Evolutionary conservation across 2,329 filamentous ascomycete genomes (phyloP).

Genomic region (Xylariales sp.): DNA sequence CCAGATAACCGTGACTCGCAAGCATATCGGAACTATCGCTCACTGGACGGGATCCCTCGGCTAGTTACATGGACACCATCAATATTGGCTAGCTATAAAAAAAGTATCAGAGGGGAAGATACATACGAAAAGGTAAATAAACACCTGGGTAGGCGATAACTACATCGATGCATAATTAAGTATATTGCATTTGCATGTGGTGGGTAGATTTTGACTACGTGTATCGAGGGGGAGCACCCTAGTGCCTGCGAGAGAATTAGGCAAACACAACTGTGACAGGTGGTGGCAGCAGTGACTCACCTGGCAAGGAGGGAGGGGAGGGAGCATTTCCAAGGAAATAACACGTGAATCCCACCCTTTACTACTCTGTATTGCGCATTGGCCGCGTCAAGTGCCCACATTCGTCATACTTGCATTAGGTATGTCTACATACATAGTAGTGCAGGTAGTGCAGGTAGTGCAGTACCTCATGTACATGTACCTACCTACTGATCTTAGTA

Average conservation of each 20-base stretch:
- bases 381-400: constrained; percentile 1
- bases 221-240: background rate
- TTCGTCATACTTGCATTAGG: constrained; percentile 6
- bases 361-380: background rate
- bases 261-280: background rate
- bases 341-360: constrained; percentile 33
- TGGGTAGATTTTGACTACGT: background rate
- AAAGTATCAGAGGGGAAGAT: too few species aligned
- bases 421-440: background rate
- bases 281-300: background rate
- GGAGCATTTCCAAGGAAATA: background rate
- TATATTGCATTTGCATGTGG: constrained; percentile 9
- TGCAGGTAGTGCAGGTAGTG: too few species aligned
- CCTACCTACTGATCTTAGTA: too few species aligned
- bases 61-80: too few species aligned
- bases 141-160: background rate
- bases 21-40: too few species aligned
- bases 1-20: too few species aligned
- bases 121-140: background rate
- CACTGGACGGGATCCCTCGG: too few species aligned
- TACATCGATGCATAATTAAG: constrained; percentile 2
- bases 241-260: background rate
- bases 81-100: too few species aligned
- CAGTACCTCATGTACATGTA: too few species aligned
- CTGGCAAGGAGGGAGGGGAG: constrained; percentile 1